phyloP scores from a whole-genome alignment of 768 basidiomycete species.

The Boletus speciosus region DNA sequence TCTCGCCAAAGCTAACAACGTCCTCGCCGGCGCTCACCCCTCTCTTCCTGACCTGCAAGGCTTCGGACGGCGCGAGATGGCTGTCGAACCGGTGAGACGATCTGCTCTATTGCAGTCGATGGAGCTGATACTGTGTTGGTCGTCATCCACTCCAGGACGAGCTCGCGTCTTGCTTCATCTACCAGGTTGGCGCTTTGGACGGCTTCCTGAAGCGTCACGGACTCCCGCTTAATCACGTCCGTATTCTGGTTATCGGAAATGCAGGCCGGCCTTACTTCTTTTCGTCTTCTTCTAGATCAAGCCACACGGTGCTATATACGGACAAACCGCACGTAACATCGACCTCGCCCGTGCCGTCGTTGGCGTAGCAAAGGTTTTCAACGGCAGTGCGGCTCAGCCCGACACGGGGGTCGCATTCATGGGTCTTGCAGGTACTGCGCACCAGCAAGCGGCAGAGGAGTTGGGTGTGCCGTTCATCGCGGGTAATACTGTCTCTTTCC shows the following conservation, averaged over 20 bases:
- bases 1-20: slow-evolving; percentile 53
- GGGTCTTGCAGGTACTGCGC: slow-evolving; percentile 61
- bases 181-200: slow-evolving; percentile 63
- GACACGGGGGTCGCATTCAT: slow-evolving; percentile 47
- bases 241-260: slow-evolving; percentile 6
- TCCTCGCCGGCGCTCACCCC: slow-evolving; percentile 65
- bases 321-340: slow-evolving; percentile 53
- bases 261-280: background rate
- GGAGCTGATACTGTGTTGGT: background rate
- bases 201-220: slow-evolving; percentile 57
- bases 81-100: slow-evolving; percentile 48
- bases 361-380: slow-evolving; percentile 51
- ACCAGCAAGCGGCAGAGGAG: slow-evolving; percentile 54
- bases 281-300: slow-evolving; percentile 41
- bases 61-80: slow-evolving; percentile 65
- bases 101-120: background rate
- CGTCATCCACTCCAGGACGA: slow-evolving; percentile 40
- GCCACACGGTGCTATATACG: slow-evolving; percentile 61
- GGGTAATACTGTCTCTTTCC: slow-evolving; percentile 31
- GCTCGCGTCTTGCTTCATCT: slow-evolving; percentile 54
- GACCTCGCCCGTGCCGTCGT: slow-evolving; percentile 54
- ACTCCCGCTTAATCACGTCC: slow-evolving; percentile 54
- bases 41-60: slow-evolving; percentile 59
- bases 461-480: slow-evolving; percentile 59
- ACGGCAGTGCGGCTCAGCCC: slow-evolving; percentile 16